Percentiles rank a stretch among this genome's conserved stretches.
Conservation (phyloP, 495 filamentous ascomycete genomes). For the Stereocaulon alpinum region DNA sequence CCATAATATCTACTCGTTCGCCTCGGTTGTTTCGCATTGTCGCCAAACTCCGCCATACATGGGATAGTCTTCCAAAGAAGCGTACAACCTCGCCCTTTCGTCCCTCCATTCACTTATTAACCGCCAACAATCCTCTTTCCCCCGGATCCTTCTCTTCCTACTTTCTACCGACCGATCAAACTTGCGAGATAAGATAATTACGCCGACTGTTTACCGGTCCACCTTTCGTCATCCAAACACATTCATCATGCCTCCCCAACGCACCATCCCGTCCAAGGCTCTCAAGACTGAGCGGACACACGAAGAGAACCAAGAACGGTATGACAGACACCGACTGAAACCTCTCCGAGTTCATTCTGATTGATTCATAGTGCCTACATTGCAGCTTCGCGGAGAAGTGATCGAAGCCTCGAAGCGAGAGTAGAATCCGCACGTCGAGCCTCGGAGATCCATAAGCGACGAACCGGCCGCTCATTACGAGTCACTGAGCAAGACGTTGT, state of each 20-base stretch:
- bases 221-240: neutral
- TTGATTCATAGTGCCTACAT: constrained; percentile 64
- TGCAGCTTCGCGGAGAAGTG: constrained; percentile 82
- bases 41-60: neutral
- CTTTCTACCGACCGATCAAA: neutral
- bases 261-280: constrained; percentile 36
- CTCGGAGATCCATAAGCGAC: constrained; percentile 79
- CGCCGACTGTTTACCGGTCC: neutral
- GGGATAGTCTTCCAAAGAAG: neutral
- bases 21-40: constrained; percentile 1
- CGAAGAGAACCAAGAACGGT: constrained; percentile 89
- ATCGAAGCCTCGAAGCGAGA: constrained; percentile 81
- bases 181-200: neutral
- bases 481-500: constrained; percentile 82
- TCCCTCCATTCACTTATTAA: neutral
- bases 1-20: neutral
- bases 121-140: neutral
- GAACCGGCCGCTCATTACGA: constrained; percentile 74
- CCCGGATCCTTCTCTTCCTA: neutral
- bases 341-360: constrained; percentile 10
- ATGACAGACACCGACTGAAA: constrained; percentile 18
- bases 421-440: constrained; percentile 80
- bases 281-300: constrained; percentile 61
- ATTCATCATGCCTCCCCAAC: constrained; percentile 34
- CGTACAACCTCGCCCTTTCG: neutral